phyloP scores from a whole-genome alignment of 2,329 filamentous ascomycete species.

The Hawksworthiomyces lignivorus region DNA sequence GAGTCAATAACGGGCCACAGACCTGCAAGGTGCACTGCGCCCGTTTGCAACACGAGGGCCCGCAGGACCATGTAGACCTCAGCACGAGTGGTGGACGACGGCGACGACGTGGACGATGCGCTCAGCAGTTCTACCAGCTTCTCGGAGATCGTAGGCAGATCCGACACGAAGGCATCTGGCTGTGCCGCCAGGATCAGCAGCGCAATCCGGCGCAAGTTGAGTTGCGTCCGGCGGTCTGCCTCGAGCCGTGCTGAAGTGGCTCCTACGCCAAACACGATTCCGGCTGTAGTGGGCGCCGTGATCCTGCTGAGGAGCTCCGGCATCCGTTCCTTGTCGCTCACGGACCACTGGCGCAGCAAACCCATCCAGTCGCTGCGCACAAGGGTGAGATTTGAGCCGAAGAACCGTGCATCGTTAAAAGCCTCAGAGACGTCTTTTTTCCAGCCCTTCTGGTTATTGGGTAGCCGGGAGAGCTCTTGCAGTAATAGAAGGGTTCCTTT shows the following conservation, averaged over 20 bases:
- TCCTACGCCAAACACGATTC: constrained; percentile 97
- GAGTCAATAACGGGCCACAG: constrained; percentile 87
- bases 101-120: constrained; percentile 81
- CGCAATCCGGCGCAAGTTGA: constrained; percentile 77
- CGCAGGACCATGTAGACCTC: constrained; percentile 87
- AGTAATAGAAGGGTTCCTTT: constrained; percentile 64
- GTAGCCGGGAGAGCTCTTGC: constrained; percentile 67
- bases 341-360: constrained; percentile 73
- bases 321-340: constrained; percentile 82
- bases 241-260: constrained; percentile 90
- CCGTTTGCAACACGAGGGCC: constrained; percentile 71
- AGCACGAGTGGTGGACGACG: constrained; percentile 79
- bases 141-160: constrained; percentile 66
- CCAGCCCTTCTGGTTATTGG: constrained; percentile 80
- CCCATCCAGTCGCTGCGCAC: constrained; percentile 73
- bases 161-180: constrained; percentile 71
- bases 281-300: constrained; percentile 81
- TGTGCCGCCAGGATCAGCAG: constrained; percentile 70
- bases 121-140: constrained; percentile 80
- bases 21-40: constrained; percentile 68
- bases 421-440: constrained; percentile 88
- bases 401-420: constrained; percentile 84
- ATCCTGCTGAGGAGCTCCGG: constrained; percentile 72
- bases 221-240: constrained; percentile 85
- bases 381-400: constrained; percentile 58